Conservation (phyloP, 2,329 filamentous ascomycete genomes). For the Colletotrichum sidae region DNA sequence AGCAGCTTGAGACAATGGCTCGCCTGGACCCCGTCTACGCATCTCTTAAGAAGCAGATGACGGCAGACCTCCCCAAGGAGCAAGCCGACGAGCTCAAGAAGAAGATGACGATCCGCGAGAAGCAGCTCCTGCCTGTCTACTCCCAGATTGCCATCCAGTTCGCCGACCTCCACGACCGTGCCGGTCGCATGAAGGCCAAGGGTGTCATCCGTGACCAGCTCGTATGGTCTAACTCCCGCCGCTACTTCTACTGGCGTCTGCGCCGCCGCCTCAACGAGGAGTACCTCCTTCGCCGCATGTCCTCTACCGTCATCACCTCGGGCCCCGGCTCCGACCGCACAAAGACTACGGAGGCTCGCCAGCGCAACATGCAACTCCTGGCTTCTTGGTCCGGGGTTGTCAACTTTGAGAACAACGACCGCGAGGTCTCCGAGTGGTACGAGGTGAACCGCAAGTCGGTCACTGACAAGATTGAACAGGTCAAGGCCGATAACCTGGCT, state of each 20-base stretch:
- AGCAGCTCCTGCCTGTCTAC: slow-evolving; percentile 91
- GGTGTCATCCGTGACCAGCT: slow-evolving; percentile 87
- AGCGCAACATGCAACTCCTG: slow-evolving; percentile 78
- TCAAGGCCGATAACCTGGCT: slow-evolving; percentile 79
- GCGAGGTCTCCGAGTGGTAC: slow-evolving; percentile 91
- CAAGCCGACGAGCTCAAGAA: slow-evolving; percentile 83
- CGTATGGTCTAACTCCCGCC: slow-evolving; percentile 87
- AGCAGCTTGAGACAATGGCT: slow-evolving; percentile 97
- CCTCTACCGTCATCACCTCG: slow-evolving; percentile 51
- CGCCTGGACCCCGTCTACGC: slow-evolving; percentile 89
- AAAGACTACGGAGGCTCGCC: slow-evolving; percentile 66
- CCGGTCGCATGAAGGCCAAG: slow-evolving; percentile 98
- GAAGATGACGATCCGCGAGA: slow-evolving; percentile 87
- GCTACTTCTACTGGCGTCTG: slow-evolving; percentile 99
- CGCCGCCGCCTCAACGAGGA: slow-evolving; percentile 97
- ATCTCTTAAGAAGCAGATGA: slow-evolving; percentile 82
- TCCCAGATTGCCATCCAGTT: slow-evolving; percentile 96
- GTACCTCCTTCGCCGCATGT: slow-evolving; percentile 93
- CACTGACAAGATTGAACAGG: slow-evolving; percentile 82
- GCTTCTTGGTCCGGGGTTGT: slow-evolving; percentile 85
- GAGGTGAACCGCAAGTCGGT: slow-evolving; percentile 91
- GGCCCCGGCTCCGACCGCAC: slow-evolving; percentile 50
- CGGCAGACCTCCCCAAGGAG: slow-evolving; percentile 76
- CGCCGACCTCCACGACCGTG: slow-evolving; percentile 95
- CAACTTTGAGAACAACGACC: slow-evolving; percentile 83